Evolutionary conservation across 345 rosid species (phyloP).

Genomic region (Citrus maxima): DNA sequence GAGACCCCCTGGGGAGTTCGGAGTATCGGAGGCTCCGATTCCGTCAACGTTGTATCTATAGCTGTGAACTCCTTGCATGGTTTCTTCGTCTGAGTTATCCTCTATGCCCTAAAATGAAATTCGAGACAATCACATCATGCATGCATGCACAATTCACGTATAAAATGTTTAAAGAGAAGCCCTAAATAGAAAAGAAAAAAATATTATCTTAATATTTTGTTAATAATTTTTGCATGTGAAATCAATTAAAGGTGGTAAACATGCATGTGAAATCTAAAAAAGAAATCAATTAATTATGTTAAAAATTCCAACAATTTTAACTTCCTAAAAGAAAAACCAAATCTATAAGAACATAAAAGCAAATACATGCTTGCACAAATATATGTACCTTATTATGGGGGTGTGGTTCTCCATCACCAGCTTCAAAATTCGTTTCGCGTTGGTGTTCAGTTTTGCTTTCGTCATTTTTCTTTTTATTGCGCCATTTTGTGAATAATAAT

Average conservation of each 20-base stretch:
- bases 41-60: constrained; percentile 23
- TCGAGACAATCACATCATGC: neutral
- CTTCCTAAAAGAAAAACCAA: neutral
- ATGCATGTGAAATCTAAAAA: neutral
- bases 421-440: constrained; percentile 10
- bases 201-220: neutral
- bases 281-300: neutral
- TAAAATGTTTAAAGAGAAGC: neutral
- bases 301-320: neutral
- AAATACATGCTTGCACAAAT: neutral
- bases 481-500: constrained; percentile 25
- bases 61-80: constrained; percentile 35
- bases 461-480: constrained; percentile 22
- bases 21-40: constrained; percentile 12
- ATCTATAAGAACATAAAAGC: neutral
- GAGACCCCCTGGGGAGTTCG: constrained; percentile 6
- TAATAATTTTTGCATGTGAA: too few relatives aligned
- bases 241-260: neutral
- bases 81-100: constrained; percentile 13
- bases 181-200: neutral
- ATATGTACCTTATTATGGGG: neutral
- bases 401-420: neutral
- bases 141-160: neutral
- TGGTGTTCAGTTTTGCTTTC: neutral
- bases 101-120: constrained; percentile 12